phyloP scores from a whole-genome alignment of 805 yeast genomes.

The Wickerhamiella kurtzmanii region DNA sequence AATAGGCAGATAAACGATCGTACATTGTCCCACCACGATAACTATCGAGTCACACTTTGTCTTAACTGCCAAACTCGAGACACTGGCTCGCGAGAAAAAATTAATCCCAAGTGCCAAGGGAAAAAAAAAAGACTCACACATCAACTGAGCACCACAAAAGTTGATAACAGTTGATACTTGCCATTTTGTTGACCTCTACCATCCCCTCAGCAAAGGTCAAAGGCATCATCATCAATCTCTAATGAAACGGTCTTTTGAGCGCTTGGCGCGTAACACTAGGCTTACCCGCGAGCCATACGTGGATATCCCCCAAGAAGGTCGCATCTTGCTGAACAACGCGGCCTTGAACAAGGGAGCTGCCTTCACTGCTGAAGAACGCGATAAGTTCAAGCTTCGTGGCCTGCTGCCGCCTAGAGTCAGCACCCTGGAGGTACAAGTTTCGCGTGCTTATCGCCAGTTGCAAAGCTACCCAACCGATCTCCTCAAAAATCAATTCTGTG shows the following conservation, averaged over 20 bases:
- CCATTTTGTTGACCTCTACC: too few species aligned
- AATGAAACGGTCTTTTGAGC: neutral
- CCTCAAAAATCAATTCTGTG: slow-evolving; percentile 83
- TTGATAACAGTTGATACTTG: too few species aligned
- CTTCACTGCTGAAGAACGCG: slow-evolving; percentile 68
- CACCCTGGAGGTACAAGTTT: slow-evolving; percentile 75
- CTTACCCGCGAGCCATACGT: slow-evolving; percentile 12
- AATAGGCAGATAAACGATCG: neutral
- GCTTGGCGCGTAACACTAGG: slow-evolving; percentile 7
- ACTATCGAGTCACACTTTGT: neutral
- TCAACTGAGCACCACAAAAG: neutral
- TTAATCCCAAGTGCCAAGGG: too few species aligned
- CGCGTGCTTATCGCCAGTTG: slow-evolving; percentile 77
- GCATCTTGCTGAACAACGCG: slow-evolving; percentile 72
- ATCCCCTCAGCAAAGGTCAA: too few species aligned
- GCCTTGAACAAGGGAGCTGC: slow-evolving; percentile 89
- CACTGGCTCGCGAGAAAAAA: neutral
- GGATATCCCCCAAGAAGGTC: slow-evolving; percentile 31
- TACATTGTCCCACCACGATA: neutral
- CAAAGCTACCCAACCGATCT: slow-evolving; percentile 63
- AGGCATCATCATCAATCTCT: too few species aligned
- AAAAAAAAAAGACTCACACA: too few species aligned
- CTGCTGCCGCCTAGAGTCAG: slow-evolving; percentile 71
- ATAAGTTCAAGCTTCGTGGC: slow-evolving; percentile 64
- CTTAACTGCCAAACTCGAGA: too few species aligned